Percentiles rank a stretch among this genome's conserved stretches.
These are phyloP conservation scores for Tuber calosporum DNA, from an alignment of 495 filamentous ascomycete genomes.

Conservation along the genomic window DNA sequence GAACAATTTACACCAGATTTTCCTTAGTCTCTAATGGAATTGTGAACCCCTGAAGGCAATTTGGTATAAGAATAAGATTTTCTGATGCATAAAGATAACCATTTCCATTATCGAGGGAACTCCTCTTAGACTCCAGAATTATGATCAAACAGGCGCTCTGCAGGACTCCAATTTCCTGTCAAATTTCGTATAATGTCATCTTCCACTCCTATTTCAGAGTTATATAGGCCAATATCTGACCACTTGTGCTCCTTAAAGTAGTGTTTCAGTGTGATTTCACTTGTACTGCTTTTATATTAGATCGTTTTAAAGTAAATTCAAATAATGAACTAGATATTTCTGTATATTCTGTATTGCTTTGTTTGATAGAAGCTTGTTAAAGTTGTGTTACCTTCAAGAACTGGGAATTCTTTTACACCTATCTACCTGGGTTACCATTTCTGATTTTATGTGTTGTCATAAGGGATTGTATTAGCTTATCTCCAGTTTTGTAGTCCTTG, in stretches of 20 bases:
- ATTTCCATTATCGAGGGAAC: slow-evolving; percentile 15
- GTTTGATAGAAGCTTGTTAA: not conserved
- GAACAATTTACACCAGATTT: slow-evolving; percentile 18
- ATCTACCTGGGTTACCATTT: not conserved
- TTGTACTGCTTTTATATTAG: too few relatives aligned
- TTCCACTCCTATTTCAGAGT: slow-evolving; percentile 12
- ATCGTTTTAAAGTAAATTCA: too few relatives aligned
- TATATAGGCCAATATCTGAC: slow-evolving; percentile 26
- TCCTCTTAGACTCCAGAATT: slow-evolving; percentile 21
- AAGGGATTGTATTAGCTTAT: too few relatives aligned
- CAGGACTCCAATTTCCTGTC: slow-evolving; percentile 12
- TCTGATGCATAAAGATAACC: slow-evolving; percentile 12
- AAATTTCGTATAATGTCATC: slow-evolving; percentile 23
- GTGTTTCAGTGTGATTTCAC: not conserved
- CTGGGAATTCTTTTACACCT: not conserved
- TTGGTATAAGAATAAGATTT: slow-evolving; percentile 16
- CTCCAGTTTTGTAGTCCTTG: too few relatives aligned
- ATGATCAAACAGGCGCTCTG: slow-evolving; percentile 20
- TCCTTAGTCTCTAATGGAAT: not conserved
- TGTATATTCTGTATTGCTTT: not conserved
- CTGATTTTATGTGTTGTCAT: not conserved
- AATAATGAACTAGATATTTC: too few relatives aligned
- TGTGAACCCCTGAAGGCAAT: slow-evolving; percentile 4
- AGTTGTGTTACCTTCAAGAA: not conserved
- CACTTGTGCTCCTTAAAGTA: slow-evolving; percentile 23